Conservation (phyloP, 805 yeast genomes). For the Wickerhamiella domercqiae region DNA sequence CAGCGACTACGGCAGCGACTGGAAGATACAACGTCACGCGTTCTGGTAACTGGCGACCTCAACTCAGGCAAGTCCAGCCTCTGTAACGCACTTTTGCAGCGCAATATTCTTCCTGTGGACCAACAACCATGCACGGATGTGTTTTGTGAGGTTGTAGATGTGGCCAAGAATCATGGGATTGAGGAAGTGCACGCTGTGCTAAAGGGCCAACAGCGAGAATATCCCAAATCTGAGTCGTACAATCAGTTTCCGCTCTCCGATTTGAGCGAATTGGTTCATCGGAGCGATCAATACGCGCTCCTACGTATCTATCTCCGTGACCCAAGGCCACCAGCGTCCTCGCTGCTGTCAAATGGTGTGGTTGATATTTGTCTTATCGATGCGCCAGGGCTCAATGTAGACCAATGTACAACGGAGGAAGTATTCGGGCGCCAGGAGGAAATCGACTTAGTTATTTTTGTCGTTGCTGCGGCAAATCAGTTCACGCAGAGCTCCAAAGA, state of each 20-base stretch:
- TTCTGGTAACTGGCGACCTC: slow-evolving; percentile 89
- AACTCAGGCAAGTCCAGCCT: slow-evolving; percentile 94
- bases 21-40: slow-evolving; percentile 84
- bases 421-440: slow-evolving; percentile 94
- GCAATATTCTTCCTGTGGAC: slow-evolving; percentile 78
- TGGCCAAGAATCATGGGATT: slow-evolving; percentile 50
- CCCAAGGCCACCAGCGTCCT: slow-evolving; percentile 44
- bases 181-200: slow-evolving; percentile 93
- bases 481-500: slow-evolving; percentile 89
- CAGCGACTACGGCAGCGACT: slow-evolving; percentile 62
- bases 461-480: slow-evolving; percentile 91
- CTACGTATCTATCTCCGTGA: slow-evolving; percentile 76
- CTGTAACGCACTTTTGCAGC: slow-evolving; percentile 73
- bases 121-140: slow-evolving; percentile 97
- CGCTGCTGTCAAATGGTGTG: slow-evolving; percentile 73
- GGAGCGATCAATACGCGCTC: slow-evolving; percentile 53
- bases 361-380: slow-evolving; percentile 87
- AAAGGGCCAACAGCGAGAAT: slow-evolving; percentile 17
- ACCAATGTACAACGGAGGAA: slow-evolving; percentile 85
- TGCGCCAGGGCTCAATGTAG: slow-evolving; percentile 93
- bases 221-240: slow-evolving; percentile 24
- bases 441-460: slow-evolving; percentile 89
- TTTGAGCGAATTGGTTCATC: slow-evolving; percentile 55
- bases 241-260: slow-evolving; percentile 37
- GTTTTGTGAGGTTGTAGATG: slow-evolving; percentile 86